Base-by-base conservation (phyloP, 768 basidiomycete species). In the Tricholoma bakamatsutake region DNA sequence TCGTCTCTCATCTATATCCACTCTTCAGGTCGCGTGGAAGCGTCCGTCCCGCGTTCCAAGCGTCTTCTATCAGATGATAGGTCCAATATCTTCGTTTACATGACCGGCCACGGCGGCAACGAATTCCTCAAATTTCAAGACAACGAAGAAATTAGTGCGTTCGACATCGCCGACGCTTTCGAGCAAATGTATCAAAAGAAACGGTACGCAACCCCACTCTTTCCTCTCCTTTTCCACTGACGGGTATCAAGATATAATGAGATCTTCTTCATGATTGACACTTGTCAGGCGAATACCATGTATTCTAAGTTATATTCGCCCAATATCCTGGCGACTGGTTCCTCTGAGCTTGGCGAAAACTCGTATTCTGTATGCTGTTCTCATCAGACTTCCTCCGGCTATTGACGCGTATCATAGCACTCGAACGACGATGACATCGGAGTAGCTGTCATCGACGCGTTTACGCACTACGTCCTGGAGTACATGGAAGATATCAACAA, bases 71-170 rank as follows among this genome's bases (percentile, higher is more conserved):
- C 92, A 0, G 95, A 99, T 64, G 88, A 92, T 55, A 76, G 84
- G 28, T 93, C 90, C 5, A 98, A 98, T 64, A 78, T 99, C 57
- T 98, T 98, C 66, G 84, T 99, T 17, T 98, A 97, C 71, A 90
- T 98, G 92, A 96, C 97, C 0, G 97, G 97, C 0, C 97, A 98
- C 62, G 97, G 97, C 11, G 97, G 97, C 0, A 90, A 96, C 64
- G 97, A 97, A 69, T 99, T 98, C 68, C 82, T 99, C 66, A 98
- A 99, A 69, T 98, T 99, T 69, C 97, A 99, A 67, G 97, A 99
- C 67, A 94, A 90, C 67, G 97, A 98, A 70, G 97, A 99, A 69
- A 93, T 98, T 63, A 93, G 90, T 56, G 93, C 96, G 0, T 93
- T 90, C 56, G 97, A 98, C 67, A 82, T 98, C n/a, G 96, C 96